phyloP scores from a whole-genome alignment of 306 rosid genomes.

The Citrullus mucosospermus region DNA sequence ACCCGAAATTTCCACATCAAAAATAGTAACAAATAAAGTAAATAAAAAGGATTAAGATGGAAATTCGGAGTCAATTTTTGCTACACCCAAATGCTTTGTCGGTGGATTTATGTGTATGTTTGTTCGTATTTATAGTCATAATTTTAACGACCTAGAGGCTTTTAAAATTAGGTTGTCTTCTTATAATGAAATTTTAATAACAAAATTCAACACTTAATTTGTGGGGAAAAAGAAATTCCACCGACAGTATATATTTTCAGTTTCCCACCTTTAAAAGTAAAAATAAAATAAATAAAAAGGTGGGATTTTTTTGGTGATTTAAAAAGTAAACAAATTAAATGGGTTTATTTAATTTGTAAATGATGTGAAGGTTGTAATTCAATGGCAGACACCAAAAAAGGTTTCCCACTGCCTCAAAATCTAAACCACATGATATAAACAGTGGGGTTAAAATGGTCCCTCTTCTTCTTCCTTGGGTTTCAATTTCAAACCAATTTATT shows the following conservation, averaged over 20 bases:
- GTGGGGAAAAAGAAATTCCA: background rate
- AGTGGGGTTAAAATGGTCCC: slow-evolving; percentile 3
- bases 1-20: slow-evolving; percentile 1
- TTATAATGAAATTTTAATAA: background rate
- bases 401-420: background rate
- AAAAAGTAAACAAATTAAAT: background rate
- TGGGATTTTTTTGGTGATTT: background rate
- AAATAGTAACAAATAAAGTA: background rate
- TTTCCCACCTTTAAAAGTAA: background rate
- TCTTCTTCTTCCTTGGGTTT: background rate
- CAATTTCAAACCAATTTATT: background rate
- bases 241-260: background rate
- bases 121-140: background rate
- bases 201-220: background rate
- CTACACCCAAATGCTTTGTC: background rate
- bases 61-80: background rate
- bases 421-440: background rate
- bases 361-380: background rate
- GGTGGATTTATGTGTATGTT: background rate
- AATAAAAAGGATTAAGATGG: background rate
- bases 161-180: background rate
- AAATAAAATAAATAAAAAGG: background rate
- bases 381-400: background rate
- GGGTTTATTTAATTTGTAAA: background rate
- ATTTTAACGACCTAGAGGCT: background rate